Evolutionary conservation across 306 rosid species (phyloP).

Genomic region (Corylus heterophylla): DNA sequence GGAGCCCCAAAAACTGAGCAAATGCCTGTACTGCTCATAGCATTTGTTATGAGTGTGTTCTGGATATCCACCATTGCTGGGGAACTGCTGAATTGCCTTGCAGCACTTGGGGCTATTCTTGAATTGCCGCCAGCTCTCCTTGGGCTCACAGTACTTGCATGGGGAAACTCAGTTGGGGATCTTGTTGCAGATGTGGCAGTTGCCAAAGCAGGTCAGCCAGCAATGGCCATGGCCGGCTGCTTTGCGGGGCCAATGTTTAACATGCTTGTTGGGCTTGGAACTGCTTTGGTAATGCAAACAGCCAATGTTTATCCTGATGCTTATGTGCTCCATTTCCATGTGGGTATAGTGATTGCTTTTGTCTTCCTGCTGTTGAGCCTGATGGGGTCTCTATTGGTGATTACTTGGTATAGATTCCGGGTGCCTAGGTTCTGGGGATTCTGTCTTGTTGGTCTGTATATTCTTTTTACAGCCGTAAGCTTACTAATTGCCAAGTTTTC

Average conservation of each 20-base stretch:
- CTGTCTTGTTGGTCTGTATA: constrained; percentile 83
- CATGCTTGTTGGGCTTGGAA: constrained; percentile 96
- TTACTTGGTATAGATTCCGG: constrained; percentile 89
- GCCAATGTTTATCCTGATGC: constrained; percentile 67
- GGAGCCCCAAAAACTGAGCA: constrained; percentile 91
- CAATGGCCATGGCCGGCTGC: constrained; percentile 98
- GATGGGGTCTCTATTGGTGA: constrained; percentile 91
- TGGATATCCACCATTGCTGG: constrained; percentile 94
- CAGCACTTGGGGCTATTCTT: constrained; percentile 65
- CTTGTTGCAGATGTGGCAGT: constrained; percentile 94
- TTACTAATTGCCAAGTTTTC: constrained; percentile 68
- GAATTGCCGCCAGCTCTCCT: constrained; percentile 74
- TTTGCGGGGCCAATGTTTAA: constrained; percentile 98
- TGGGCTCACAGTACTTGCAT: constrained; percentile 92
- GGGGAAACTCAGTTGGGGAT: constrained; percentile 98
- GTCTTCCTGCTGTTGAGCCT: constrained; percentile 84
- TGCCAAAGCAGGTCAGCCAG: constrained; percentile 97
- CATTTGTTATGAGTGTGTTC: constrained; percentile 91
- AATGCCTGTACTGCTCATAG: constrained; percentile 62
- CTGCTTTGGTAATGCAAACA: constrained; percentile 87
- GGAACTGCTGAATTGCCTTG: constrained; percentile 90
- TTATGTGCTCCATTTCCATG: constrained; percentile 69
- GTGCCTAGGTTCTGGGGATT: constrained; percentile 97
- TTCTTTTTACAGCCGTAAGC: constrained; percentile 71
- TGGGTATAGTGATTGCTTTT: constrained; percentile 83